Evolutionary conservation across 495 filamentous ascomycete genomes (phyloP).

Genomic region (Evernia prunastri): DNA sequence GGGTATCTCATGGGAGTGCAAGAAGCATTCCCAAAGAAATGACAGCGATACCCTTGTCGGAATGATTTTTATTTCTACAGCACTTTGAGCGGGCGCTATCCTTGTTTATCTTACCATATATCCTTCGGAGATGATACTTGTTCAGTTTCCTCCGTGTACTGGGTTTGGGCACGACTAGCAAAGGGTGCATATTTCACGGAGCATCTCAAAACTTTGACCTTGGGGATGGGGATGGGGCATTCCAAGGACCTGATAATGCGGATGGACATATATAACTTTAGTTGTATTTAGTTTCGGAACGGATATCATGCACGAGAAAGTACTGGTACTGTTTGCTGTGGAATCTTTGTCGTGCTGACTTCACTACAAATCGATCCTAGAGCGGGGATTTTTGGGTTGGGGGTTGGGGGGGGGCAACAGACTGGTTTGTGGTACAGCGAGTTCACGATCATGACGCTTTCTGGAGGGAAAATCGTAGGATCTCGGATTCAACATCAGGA

Average conservation of each 20-base stretch:
- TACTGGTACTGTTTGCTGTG: neutral
- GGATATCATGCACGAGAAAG: neutral
- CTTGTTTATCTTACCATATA: constrained; percentile 13
- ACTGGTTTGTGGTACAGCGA: too few species aligned
- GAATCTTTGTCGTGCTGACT: neutral
- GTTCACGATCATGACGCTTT: too few species aligned
- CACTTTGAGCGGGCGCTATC: constrained; percentile 20
- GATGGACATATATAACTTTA: neutral
- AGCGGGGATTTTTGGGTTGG: too few species aligned
- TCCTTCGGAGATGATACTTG: constrained; percentile 21
- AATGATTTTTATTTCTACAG: constrained; percentile 13
- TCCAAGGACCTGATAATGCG: neutral
- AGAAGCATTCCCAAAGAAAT: neutral
- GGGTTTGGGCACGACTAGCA: neutral
- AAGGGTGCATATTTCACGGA: neutral
- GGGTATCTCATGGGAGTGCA: neutral
- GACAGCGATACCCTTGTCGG: constrained; percentile 2
- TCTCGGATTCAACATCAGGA: too few species aligned
- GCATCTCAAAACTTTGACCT: neutral
- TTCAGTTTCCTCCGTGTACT: constrained; percentile 20
- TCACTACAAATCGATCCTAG: too few species aligned
- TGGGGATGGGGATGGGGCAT: neutral
- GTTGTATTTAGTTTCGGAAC: constrained; percentile 4
- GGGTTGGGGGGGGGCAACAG: too few species aligned
- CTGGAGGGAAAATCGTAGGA: too few species aligned